Evolutionary conservation across 1,139 yeast genomes (phyloP).

Genomic region (Taphrina populina): DNA sequence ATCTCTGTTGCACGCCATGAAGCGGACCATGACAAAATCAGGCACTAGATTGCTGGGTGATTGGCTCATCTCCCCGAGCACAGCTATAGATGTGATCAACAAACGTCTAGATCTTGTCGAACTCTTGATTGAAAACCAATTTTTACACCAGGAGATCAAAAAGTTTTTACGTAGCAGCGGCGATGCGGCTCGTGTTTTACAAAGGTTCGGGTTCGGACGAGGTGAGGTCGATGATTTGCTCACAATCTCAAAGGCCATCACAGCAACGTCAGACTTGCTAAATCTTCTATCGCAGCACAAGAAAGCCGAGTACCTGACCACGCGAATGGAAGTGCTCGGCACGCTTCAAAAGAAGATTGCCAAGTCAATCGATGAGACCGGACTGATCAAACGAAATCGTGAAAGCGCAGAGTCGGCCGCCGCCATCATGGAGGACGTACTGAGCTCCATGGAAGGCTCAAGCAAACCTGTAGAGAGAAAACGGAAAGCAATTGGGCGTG

Average conservation of each 20-base stretch:
- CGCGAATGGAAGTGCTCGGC: conserved; percentile 37
- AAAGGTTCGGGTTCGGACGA: conserved; percentile 52
- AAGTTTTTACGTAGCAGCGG: conserved; percentile 48
- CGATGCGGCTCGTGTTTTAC: conserved; percentile 58
- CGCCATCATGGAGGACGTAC: conserved; percentile 34
- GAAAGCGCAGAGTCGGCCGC: conserved; percentile 39
- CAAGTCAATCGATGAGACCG: conserved; percentile 44
- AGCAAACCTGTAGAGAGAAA: conserved; percentile 9
- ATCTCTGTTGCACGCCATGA: conserved; percentile 65
- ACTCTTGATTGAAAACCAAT: conserved; percentile 51
- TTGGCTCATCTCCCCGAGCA: conserved; percentile 78
- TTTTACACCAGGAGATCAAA: conserved; percentile 47
- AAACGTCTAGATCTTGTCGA: conserved; percentile 64
- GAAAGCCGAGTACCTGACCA: conserved; percentile 27
- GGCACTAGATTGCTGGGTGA: conserved; percentile 75
- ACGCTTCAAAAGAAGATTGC: conserved; percentile 42
- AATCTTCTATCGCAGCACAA: conserved; percentile 33
- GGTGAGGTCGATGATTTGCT: conserved; percentile 52
- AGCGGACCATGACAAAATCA: conserved; percentile 72
- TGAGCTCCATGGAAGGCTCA: conserved; percentile 5
- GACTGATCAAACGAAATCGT: conserved; percentile 37
- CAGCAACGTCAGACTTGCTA: conserved; percentile 41
- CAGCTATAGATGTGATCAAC: conserved; percentile 57
- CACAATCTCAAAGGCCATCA: conserved; percentile 50
- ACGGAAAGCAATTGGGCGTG: conserved; percentile 28